Evolutionary conservation across 257 asterid species (phyloP), one percentile per base, ranked within the genome.

Genomic region (Penstemon newberryi): DNA sequence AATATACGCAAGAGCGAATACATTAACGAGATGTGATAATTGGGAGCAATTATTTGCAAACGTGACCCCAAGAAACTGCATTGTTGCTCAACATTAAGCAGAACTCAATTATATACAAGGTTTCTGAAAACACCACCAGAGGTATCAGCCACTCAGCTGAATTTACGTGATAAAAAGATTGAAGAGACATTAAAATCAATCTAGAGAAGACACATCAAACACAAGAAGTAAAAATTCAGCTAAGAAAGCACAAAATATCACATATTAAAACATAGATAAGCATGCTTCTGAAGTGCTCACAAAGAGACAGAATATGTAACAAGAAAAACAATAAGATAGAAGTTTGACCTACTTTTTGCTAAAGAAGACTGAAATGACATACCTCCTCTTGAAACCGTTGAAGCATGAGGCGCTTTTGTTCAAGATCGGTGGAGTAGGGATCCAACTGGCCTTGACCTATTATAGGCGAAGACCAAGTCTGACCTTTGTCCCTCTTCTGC

Each of bases 381-480:
- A 94, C 99, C 99, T 91, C 99, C 70, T 91, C 98, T 69, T 94
- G 99, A 80, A 94, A 94, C 60, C 99, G 83, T 80, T 94, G 91
- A 69, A 94, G 96, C 96, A 94, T 94, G 75, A 89, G 96, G 38
- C 96, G 89, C 81, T 84, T 91, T 75, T 94, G 97, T 79, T 93
- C 99, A 69, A 89, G 85, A 79, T 91, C 96, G 1, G 92, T 81
- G 50, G 94, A 12, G 65, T 83, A 84, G 44, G 98, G 92, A 82
- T 94, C 97, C 77, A 94, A 84, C 78, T 87, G 88, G 51, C 96
- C 96, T 78, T 86, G 75, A 45, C 96, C 97, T 77, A 77, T 10
- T 65, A 94, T 89, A 49, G 99, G 97, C 11, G 99, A 94, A 59
- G 97, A 58, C 97, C 97, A 94, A 38, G 95, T 91, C 86, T 89